Percentiles rank a stretch among this genome's conserved stretches.
These are phyloP conservation scores for Friedmanniomyces simplex DNA, from an alignment of 495 filamentous ascomycete species.

Conservation along the genomic window DNA sequence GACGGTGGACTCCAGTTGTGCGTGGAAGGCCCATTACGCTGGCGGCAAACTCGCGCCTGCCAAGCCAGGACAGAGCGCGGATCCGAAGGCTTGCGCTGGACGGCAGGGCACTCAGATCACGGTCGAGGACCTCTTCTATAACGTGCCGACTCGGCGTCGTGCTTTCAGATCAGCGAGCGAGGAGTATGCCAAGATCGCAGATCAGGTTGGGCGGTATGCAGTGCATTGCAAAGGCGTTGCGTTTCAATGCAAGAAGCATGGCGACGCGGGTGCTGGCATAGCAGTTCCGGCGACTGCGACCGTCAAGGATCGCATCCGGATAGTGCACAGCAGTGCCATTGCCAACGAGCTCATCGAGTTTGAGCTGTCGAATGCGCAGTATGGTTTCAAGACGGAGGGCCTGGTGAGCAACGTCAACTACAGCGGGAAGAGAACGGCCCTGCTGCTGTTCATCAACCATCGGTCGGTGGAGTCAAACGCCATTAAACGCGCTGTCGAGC, in stretches of 20 bases:
- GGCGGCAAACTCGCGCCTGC: constrained; percentile 73
- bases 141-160: constrained; percentile 74
- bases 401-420: constrained; percentile 93
- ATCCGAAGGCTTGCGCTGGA: constrained; percentile 82
- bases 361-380: constrained; percentile 57
- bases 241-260: constrained; percentile 95
- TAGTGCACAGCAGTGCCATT: constrained; percentile 75
- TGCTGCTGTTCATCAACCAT: constrained; percentile 95
- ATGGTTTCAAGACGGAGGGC: constrained; percentile 73
- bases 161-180: constrained; percentile 89
- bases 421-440: constrained; percentile 77
- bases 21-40: constrained; percentile 79
- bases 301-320: constrained; percentile 72
- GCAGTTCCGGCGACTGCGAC: constrained; percentile 62
- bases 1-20: constrained; percentile 78
- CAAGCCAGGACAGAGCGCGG: constrained; percentile 83
- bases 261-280: constrained; percentile 71
- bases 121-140: constrained; percentile 96
- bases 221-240: constrained; percentile 87
- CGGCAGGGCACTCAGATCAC: constrained; percentile 94
- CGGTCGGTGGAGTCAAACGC: constrained; percentile 87
- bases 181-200: constrained; percentile 96
- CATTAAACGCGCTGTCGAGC: constrained; percentile 83
- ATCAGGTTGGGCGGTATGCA: constrained; percentile 87
- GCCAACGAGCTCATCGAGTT: constrained; percentile 85